Evolutionary conservation across 805 yeast species (phyloP), one percentile per base, ranked within the genome.

Genomic region (Ogataea allantospora): DNA sequence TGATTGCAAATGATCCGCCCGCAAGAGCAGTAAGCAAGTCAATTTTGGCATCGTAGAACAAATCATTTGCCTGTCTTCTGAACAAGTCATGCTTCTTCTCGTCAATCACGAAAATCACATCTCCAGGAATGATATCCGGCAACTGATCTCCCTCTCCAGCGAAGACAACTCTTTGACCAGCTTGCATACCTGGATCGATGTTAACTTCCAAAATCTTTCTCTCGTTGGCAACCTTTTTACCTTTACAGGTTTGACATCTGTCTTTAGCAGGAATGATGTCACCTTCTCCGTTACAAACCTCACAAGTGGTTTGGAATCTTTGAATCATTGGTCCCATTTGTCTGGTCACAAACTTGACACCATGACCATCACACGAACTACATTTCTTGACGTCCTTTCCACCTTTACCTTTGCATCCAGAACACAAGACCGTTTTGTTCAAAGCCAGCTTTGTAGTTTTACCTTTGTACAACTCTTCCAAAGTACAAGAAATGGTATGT

Each of bases 251-350:
- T 54, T 77, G 77, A 79, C 99, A 93, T 58, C 88, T 77, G 68
- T 88, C 96, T 70, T 83, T 83, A 37, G 89, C 75, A 62, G 83
- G 80, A 59, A 88, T 77, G 48, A 83, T 83, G 64, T 84, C 91
- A 63, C 99, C 99, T 43, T 83, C 73, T 61, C 98, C 99, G 50
- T 78, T 68, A 80, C 99, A 93, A 43, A 67, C 81, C 53, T 85
- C 91, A 83, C 99, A 93, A 38, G 79, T 80, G 30, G 95, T 80
- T 71, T 93, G 98, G 79, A 86, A 86, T 75, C 96, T 85, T 73
- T 93, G 99, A 58, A 93, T 85, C 89, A 93, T 88, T 51, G 96
- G 96, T 54, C 99, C 99, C 96, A 93, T 89, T 69, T 93, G 98
- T 72, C 95, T 85, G 36, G 96, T 87, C 51, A 88, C 83, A 50